Conservation (phyloP, 441 rosid genomes). For the Rhodomyrtus psidioides region DNA sequence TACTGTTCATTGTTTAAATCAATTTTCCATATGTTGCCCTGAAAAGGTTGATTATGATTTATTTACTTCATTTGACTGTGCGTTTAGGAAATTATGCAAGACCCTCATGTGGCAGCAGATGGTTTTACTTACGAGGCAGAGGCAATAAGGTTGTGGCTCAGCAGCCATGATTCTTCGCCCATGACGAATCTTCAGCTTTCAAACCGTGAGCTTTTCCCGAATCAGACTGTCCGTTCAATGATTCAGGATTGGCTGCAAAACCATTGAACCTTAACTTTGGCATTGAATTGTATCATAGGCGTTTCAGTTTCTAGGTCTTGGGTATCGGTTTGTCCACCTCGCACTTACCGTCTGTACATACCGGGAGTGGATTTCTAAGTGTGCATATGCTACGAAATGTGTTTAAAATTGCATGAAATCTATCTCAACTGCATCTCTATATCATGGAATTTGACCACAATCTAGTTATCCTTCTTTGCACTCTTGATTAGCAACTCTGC, state of each 20-base stretch:
- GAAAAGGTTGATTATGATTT: not conserved
- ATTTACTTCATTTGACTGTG: not conserved
- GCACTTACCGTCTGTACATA: not conserved
- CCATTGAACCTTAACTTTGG: not conserved
- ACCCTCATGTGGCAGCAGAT: slow-evolving; percentile 8
- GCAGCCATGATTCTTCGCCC: slow-evolving; percentile 1
- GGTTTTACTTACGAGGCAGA: slow-evolving; percentile 1
- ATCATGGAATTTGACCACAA: not conserved
- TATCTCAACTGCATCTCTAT: not conserved
- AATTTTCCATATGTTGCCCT: not conserved
- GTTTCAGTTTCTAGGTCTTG: not conserved
- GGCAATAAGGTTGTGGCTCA: not conserved
- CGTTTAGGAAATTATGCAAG: not conserved
- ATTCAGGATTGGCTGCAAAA: not conserved
- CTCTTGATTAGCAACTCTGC: not conserved
- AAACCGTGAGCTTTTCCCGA: not conserved
- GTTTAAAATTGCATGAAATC: not conserved
- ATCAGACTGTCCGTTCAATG: not conserved
- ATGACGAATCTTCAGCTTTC: slow-evolving; percentile 4
- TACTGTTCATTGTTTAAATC: not conserved
- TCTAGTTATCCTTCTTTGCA: not conserved
- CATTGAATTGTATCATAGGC: not conserved
- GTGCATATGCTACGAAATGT: not conserved
- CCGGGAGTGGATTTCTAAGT: not conserved
- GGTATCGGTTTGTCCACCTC: not conserved